These are phyloP conservation scores for Emericellopsis cladophorae DNA, from an alignment of 2,329 filamentous ascomycete species.

Conservation along the genomic window DNA sequence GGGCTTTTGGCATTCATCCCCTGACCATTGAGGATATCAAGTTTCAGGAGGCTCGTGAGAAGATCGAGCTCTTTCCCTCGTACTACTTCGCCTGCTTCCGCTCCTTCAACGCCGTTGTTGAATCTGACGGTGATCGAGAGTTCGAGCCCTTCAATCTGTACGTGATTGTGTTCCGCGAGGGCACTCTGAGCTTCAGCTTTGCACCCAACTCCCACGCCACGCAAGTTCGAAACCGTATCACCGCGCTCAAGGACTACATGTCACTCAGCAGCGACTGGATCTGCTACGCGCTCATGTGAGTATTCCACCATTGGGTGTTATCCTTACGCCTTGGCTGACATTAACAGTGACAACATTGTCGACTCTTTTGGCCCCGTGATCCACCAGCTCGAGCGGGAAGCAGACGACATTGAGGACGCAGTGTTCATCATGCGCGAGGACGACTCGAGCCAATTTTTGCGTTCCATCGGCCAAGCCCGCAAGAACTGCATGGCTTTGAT, in stretches of 20 bases:
- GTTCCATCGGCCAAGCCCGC: conserved; percentile 77
- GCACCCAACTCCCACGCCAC: conserved; percentile 74
- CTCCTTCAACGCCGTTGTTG: conserved; percentile 71
- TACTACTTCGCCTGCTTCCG: conserved; percentile 99
- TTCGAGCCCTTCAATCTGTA: conserved; percentile 95
- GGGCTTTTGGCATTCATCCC: conserved; percentile 90
- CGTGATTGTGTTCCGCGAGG: conserved; percentile 91
- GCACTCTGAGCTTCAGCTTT: conserved; percentile 90
- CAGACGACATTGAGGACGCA: conserved; percentile 87
- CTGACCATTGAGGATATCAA: conserved; percentile 93
- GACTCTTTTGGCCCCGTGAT: conserved; percentile 91
- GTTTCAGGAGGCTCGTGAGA: conserved; percentile 91
- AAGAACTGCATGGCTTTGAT: conserved; percentile 93
- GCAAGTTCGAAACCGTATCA: conserved; percentile 84
- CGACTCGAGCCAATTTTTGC: conserved; percentile 77
- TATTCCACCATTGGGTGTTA: conserved; percentile 4
- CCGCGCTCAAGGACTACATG: conserved; percentile 87
- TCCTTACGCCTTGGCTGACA: not conserved
- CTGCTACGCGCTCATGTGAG: conserved; percentile 92
- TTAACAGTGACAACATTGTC: conserved; percentile 76
- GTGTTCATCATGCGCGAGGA: conserved; percentile 87
- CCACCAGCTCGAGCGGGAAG: conserved; percentile 72
- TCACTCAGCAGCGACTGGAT: conserved; percentile 96
- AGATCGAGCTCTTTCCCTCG: conserved; percentile 92
- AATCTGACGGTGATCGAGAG: conserved; percentile 61